Evolutionary conservation across 2,329 filamentous ascomycete species (phyloP), one percentile per base, ranked within the genome.

Genomic region (Claviceps sorghi): DNA sequence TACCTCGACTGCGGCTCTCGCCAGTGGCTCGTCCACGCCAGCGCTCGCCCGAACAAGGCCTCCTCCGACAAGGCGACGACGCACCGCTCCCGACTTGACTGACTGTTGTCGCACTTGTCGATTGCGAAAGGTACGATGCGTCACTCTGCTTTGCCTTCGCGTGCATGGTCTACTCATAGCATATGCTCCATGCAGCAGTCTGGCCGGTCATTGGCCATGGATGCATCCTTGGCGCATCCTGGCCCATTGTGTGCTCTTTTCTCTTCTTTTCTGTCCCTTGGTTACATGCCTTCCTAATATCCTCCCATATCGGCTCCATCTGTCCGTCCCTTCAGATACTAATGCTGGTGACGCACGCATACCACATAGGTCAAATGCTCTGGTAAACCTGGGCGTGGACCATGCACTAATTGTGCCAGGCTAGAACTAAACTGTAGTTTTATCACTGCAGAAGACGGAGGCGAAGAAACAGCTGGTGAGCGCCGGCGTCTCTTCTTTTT

Each of bases 341-440:
- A 36, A 53, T 21, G 26, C 17, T n/a, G 13, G n/a, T 51, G 3
- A n/a, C 41, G 44, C 8, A 34, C 19, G 13, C 57, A 4, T 17
- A 72, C n/a, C n/a, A n/a, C n/a, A n/a, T n/a, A n/a, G 69, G 69
- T 72, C n/a, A 71, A 69, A 63, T 72, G 69, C 52, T 62, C 64
- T 6, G 69, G 68, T 7, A 67, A 66, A 48, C 64, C 64, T 17
- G 61, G 60, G 21, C 60, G 62, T 43, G 66, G 64, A 9, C 57
- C 67, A 13, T 72, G 69, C 54, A 59, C 60, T 48, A 69, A 68
- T 53, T 72, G 69, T 52, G 57, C 60, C 21, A 60, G 68, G 44
- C 61, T 71, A 15, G 64, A 68, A 22, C 57, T 71, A 19, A 52
- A 56, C 2, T 72, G 69, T 54, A 65, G 62, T 50, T 71, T 71